phyloP scores from a whole-genome alignment of 108 stramenopile genomes.

The Bacterosira constricta region DNA sequence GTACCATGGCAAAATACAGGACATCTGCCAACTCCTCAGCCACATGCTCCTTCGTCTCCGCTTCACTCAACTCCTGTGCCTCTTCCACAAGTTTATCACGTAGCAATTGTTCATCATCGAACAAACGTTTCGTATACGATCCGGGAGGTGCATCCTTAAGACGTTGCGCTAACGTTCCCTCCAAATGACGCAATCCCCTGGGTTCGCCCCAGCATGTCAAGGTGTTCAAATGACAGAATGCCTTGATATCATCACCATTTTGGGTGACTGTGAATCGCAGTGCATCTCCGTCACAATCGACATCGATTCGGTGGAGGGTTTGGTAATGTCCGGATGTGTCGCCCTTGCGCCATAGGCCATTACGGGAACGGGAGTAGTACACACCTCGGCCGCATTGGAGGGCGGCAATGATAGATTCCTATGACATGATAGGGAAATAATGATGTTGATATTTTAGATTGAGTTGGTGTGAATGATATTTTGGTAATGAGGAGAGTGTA shows the following conservation, averaged over 20 bases:
- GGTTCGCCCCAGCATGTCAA: conserved; percentile 92
- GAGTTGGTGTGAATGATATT: neutral
- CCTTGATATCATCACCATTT: conserved; percentile 67
- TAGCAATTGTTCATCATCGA: conserved; percentile 87
- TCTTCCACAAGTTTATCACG: conserved; percentile 97
- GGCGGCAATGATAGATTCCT: conserved; percentile 83
- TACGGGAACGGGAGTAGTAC: conserved; percentile 91
- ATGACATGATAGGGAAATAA: conserved; percentile 2
- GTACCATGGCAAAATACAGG: conserved; percentile 94
- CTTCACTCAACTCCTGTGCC: conserved; percentile 97
- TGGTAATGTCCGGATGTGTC: conserved; percentile 94
- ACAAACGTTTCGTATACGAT: conserved; percentile 96
- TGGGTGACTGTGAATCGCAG: conserved; percentile 92
- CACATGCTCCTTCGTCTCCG: conserved; percentile 79
- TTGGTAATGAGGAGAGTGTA: too few relatives aligned
- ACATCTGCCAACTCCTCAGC: conserved; percentile 97
- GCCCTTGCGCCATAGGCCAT: conserved; percentile 93
- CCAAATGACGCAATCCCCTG: conserved; percentile 85
- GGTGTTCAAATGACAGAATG: conserved; percentile 93
- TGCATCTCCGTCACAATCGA: conserved; percentile 97
- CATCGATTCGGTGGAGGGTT: conserved; percentile 82
- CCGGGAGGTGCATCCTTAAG: conserved; percentile 85
- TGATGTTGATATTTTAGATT: neutral
- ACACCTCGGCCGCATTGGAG: conserved; percentile 89
- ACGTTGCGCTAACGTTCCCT: conserved; percentile 78